Conservation (phyloP, 139 green algal genomes). For the Ulvella scutata region DNA sequence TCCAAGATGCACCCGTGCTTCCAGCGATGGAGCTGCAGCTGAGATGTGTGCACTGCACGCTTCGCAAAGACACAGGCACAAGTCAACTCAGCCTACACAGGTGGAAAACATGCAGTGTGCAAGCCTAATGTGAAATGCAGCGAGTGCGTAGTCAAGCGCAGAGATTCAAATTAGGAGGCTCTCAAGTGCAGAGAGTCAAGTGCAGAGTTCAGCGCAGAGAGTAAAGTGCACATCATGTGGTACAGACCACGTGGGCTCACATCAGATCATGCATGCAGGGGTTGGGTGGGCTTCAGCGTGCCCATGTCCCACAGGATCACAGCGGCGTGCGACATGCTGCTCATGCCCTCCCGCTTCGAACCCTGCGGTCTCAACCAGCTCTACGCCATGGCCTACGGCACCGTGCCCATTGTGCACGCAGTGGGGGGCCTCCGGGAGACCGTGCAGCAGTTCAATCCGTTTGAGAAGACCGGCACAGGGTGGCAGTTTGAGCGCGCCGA, state of each 20-base stretch:
- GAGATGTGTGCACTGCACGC: too few relatives aligned
- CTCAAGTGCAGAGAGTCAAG: background rate
- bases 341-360: constrained; percentile 86
- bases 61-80: too few relatives aligned
- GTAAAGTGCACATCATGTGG: background rate
- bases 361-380: constrained; percentile 71
- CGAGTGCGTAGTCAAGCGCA: constrained; percentile 3
- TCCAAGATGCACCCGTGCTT: too few relatives aligned
- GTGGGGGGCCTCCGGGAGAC: constrained; percentile 78
- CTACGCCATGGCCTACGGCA: constrained; percentile 95
- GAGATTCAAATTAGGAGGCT: too few relatives aligned
- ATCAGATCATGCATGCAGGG: constrained; percentile 42
- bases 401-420: constrained; percentile 78
- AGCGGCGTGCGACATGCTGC: constrained; percentile 49
- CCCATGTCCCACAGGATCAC: constrained; percentile 85
- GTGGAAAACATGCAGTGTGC: too few relatives aligned
- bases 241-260: background rate
- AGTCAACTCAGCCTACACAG: too few relatives aligned
- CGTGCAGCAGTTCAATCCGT: constrained; percentile 61
- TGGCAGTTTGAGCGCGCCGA: constrained; percentile 25
- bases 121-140: too few relatives aligned
- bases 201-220: background rate
- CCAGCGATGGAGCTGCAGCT: too few relatives aligned
- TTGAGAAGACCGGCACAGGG: constrained; percentile 57
- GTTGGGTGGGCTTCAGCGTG: constrained; percentile 85